Evolutionary conservation across 2,329 filamentous ascomycete species (phyloP), one percentile per base, ranked within the genome.

Genomic region (Pyricularia sp.): DNA sequence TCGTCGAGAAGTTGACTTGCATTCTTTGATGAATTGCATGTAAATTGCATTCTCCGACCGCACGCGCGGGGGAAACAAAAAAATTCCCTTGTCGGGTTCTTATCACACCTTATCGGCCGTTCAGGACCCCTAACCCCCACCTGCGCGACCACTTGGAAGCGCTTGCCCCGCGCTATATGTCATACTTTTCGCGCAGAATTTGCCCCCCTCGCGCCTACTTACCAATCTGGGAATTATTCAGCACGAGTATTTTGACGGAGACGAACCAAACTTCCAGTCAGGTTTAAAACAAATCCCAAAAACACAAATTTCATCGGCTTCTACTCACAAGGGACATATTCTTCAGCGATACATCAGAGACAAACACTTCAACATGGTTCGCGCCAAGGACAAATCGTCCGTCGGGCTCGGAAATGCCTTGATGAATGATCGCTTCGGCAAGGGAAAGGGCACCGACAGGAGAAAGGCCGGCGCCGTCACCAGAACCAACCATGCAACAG

Each of bases 351-450:
- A n/a, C 14, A 31, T n/a, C 20, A 69, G 50, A 70, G 59, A 17
- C 14, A 17, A 63, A 20, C 42, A 59, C 26, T 26, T 73, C 79
- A 84, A 74, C 70, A 88, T 88, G 86, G 80, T 81, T 77, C 79
- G 84, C 75, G 89, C 95, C 80, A 99, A 98, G 83, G 97, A 93
- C 73, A 98, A 97, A 80, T 97, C 94, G 81, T 86, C 89, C 75
- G 93, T 97, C 76, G 95, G 95, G 79, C 89, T 99, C 82, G 95
- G 95, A 78, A 97, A 97, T 83, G 89, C 91, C 82, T 88, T 99
- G 78, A 99, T 99, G 95, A 98, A 98, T 79, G 95, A 98, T 82
- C 91, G 94, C 70, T 97, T 98, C 80, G 93, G 94, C 77, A 97
- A 95, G 81, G 92, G 92, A 76, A 97, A 96, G 80, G 92, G 93